phyloP scores from a whole-genome alignment of 129 eudicot species.

The Arctium lappa region DNA sequence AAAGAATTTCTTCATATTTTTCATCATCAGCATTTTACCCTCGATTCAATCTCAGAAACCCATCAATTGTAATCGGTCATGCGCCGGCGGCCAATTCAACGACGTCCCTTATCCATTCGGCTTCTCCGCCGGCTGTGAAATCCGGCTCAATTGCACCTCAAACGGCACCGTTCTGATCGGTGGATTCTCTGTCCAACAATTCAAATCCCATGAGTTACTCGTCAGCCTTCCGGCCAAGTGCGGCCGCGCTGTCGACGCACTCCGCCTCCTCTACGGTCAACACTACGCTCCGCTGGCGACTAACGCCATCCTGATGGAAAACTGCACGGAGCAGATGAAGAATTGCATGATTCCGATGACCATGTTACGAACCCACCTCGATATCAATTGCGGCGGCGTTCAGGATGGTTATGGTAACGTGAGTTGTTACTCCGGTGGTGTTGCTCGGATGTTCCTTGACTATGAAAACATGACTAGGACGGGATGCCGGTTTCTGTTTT shows the following conservation, averaged over 20 bases:
- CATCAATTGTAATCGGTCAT: conserved; percentile 31
- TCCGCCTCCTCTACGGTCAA: conserved; percentile 36
- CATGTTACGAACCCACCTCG: conserved; percentile 43
- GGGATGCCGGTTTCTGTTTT: conserved; percentile 42
- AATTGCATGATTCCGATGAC: conserved; percentile 62
- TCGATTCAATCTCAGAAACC: conserved; percentile 15
- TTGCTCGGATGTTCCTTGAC: conserved; percentile 33
- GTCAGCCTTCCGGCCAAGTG: conserved; percentile 61
- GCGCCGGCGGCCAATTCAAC: conserved; percentile 23
- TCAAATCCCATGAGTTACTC: conserved; percentile 30
- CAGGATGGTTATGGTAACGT: conserved; percentile 26
- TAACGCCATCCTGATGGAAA: conserved; percentile 59
- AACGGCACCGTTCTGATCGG: conserved; percentile 34
- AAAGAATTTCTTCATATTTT: conserved; percentile 9
- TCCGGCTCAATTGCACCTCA: conserved; percentile 58
- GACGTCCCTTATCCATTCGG: conserved; percentile 54
- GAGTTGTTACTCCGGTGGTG: conserved; percentile 56
- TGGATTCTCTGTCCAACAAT: conserved; percentile 34
- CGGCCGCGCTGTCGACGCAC: conserved; percentile 41
- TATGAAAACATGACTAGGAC: conserved; percentile 22
- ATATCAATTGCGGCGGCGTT: conserved; percentile 33
- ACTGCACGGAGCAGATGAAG: conserved; percentile 39
- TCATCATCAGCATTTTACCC: not conserved
- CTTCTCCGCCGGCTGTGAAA: conserved; percentile 54
- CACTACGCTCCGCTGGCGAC: conserved; percentile 57